phyloP scores from a whole-genome alignment of 148 eudicot genomes.

The Rhododendron kiyosumense region DNA sequence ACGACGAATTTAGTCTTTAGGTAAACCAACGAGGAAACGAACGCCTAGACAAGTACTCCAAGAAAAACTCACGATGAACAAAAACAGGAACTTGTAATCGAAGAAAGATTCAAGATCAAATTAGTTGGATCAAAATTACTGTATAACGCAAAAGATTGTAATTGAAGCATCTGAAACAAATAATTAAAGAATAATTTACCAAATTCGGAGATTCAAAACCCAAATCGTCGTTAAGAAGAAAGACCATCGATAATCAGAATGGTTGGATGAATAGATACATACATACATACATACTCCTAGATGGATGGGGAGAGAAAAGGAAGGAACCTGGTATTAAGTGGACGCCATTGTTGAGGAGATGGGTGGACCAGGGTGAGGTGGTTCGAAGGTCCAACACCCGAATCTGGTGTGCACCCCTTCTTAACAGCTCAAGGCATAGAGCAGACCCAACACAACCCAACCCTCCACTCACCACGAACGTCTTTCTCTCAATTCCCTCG shows the following conservation, averaged over 20 bases:
- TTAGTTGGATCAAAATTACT: neutral
- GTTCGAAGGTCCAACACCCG: conserved; percentile 55
- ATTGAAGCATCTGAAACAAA: neutral
- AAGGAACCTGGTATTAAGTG: conserved; percentile 36
- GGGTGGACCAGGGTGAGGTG: conserved; percentile 47
- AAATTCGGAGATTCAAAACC: neutral
- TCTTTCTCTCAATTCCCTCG: conserved; percentile 80
- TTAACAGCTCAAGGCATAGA: conserved; percentile 65
- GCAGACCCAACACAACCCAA: conserved; percentile 78
- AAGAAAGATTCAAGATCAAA: neutral
- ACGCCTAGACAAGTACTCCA: neutral
- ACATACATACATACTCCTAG: neutral
- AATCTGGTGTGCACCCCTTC: conserved; percentile 70
- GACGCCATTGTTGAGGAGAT: conserved; percentile 41
- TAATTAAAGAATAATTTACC: neutral
- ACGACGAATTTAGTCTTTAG: neutral
- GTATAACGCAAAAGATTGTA: neutral
- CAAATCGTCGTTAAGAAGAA: neutral
- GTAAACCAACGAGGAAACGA: neutral
- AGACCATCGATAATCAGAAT: neutral
- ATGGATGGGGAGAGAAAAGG: neutral
- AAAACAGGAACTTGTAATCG: no score
- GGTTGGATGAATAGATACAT: neutral
- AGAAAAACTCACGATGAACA: no score
- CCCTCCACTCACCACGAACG: conserved; percentile 77